Evolutionary conservation across 257 asterid genomes (phyloP).

Genomic region (Parsonsia alboflavescens): DNA sequence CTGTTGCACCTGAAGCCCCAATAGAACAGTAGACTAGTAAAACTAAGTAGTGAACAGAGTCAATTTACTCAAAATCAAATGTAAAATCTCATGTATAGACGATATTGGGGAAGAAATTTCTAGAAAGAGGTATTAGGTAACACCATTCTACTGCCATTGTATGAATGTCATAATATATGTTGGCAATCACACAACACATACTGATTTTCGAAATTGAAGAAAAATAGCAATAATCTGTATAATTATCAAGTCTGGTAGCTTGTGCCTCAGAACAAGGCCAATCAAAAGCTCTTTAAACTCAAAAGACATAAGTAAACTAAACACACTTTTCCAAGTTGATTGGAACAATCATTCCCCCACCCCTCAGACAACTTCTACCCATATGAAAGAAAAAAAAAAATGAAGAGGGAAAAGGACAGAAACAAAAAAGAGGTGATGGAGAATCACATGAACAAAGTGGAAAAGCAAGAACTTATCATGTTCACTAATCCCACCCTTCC

Average conservation of each 20-base stretch:
- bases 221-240: neutral
- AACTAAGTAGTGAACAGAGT: neutral
- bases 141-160: neutral
- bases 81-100: neutral
- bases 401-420: neutral
- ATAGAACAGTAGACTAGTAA: constrained; percentile 22
- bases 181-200: neutral
- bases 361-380: too few species aligned
- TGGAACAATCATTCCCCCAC: neutral
- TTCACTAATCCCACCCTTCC: neutral
- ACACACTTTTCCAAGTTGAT: neutral
- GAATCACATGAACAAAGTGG: neutral
- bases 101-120: neutral
- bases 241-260: neutral
- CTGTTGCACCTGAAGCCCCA: constrained; percentile 81
- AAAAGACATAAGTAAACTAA: neutral
- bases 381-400: too few species aligned
- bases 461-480: neutral
- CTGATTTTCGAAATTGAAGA: neutral
- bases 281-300: neutral
- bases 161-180: neutral
- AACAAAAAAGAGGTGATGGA: neutral
- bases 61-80: constrained; percentile 2
- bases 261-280: neutral
- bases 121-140: neutral